Conservation (phyloP, 768 basidiomycete genomes). For the Lactarius indigo region DNA sequence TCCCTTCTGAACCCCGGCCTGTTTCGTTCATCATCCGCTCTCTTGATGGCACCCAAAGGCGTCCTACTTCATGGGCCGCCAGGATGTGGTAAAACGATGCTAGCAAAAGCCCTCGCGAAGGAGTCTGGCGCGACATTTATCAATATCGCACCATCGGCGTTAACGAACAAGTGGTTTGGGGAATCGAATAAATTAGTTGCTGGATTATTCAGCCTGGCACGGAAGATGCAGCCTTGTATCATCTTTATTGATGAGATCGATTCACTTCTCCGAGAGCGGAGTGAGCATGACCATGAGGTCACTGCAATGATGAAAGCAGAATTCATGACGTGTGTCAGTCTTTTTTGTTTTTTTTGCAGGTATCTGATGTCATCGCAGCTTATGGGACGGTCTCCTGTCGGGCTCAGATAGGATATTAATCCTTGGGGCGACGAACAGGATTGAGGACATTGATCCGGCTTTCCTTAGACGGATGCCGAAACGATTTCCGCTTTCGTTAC, state of each 20-base stretch:
- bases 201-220: conserved; percentile 88
- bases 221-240: conserved; percentile 91
- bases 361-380: conserved; percentile 38
- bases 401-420: conserved; percentile 80
- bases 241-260: conserved; percentile 99
- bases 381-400: conserved; percentile 93
- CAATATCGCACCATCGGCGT: conserved; percentile 70
- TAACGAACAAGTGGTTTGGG: conserved; percentile 83
- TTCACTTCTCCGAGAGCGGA: conserved; percentile 85
- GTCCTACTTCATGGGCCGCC: conserved; percentile 95
- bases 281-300: conserved; percentile 91
- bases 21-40: conserved; percentile 77
- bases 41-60: conserved; percentile 91
- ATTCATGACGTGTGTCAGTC: conserved; percentile 74
- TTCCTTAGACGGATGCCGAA: conserved; percentile 97
- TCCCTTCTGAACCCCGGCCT: conserved; percentile 88
- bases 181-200: conserved; percentile 95
- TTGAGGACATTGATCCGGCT: conserved; percentile 87
- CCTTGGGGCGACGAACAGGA: conserved; percentile 93
- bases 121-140: conserved; percentile 98
- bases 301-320: conserved; percentile 99
- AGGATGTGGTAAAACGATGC: conserved; percentile 98
- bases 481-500: conserved; percentile 82
- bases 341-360: neutral
- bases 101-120: conserved; percentile 95